These are phyloP conservation scores for Metschnikowia vanudenii DNA, from an alignment of 805 yeast genomes.

Conservation along the genomic window DNA sequence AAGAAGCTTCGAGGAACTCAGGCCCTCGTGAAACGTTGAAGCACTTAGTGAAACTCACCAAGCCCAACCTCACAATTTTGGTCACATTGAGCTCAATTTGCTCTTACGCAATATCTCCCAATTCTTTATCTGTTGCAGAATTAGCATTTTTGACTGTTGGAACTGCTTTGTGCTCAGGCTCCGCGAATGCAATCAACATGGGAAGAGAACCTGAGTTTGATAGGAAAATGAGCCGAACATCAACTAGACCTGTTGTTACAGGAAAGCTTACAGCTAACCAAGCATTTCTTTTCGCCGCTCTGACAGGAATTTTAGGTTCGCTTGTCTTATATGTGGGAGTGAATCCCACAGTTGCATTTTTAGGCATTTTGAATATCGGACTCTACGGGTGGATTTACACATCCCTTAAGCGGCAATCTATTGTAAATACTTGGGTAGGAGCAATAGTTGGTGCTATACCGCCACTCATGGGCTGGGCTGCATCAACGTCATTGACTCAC, in stretches of 20 bases:
- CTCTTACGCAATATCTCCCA: slow-evolving; percentile 89
- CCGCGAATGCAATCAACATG: slow-evolving; percentile 97
- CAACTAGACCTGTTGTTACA: slow-evolving; percentile 84
- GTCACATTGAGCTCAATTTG: slow-evolving; percentile 92
- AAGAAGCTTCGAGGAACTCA: slow-evolving; percentile 15
- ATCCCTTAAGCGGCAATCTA: slow-evolving; percentile 78
- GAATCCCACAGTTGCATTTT: slow-evolving; percentile 74
- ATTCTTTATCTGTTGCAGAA: slow-evolving; percentile 68
- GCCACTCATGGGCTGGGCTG: slow-evolving; percentile 99
- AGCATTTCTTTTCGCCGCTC: slow-evolving; percentile 78
- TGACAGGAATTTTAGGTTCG: slow-evolving; percentile 71
- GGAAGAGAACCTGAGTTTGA: slow-evolving; percentile 94
- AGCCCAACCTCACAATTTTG: slow-evolving; percentile 82
- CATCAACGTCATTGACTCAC: slow-evolving; percentile 67
- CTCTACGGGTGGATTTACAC: slow-evolving; percentile 91
- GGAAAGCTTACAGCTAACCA: slow-evolving; percentile 73
- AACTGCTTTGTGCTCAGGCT: slow-evolving; percentile 82
- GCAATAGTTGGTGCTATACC: slow-evolving; percentile 99
- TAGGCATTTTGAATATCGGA: slow-evolving; percentile 79
- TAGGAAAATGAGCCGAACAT: slow-evolving; percentile 81
- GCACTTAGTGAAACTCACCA: slow-evolving; percentile 80
- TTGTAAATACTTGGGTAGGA: slow-evolving; percentile 96
- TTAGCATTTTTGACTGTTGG: slow-evolving; percentile 76
- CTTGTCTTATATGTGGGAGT: slow-evolving; percentile 73
- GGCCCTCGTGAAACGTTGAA: slow-evolving; percentile 24